Conservation (phyloP, 169 alveolate species). For the Plasmodium relictum region DNA sequence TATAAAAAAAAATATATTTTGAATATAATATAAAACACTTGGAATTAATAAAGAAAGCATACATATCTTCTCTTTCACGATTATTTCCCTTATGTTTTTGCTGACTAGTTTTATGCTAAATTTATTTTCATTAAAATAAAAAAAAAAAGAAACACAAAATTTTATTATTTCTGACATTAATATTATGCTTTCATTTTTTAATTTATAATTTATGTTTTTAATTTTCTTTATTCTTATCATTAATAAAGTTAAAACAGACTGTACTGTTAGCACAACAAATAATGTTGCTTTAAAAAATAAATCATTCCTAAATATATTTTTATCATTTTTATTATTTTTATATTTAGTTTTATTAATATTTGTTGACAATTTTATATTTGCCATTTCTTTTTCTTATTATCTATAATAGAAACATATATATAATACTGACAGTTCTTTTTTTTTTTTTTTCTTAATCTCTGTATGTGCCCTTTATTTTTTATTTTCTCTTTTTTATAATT, state of each 20-base stretch:
- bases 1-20: conserved; percentile 46
- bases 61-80: conserved; percentile 9
- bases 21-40: conserved; percentile 52
- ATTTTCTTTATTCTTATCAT: conserved; percentile 36
- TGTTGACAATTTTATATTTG: not conserved
- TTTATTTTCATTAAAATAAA: conserved; percentile 27
- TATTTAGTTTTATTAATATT: not conserved
- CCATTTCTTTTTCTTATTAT: not conserved
- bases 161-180: conserved; percentile 54
- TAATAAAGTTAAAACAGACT: conserved; percentile 16
- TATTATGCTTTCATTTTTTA: conserved; percentile 47
- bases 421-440: too few species aligned
- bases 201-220: conserved; percentile 29
- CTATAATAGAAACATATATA: not conserved
- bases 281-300: not conserved
- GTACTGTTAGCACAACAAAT: conserved; percentile 19
- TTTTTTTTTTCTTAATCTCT: not conserved
- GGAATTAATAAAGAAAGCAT: conserved; percentile 28
- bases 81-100: not conserved
- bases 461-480: too few species aligned
- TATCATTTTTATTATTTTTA: not conserved
- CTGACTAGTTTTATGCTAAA: conserved; percentile 15
- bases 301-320: not conserved
- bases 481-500: too few species aligned
- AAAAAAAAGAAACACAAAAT: conserved; percentile 4